Evolutionary conservation across 2,329 filamentous ascomycete species (phyloP), one percentile per base, ranked within the genome.

Genomic region (Neocucurbitaria cava): DNA sequence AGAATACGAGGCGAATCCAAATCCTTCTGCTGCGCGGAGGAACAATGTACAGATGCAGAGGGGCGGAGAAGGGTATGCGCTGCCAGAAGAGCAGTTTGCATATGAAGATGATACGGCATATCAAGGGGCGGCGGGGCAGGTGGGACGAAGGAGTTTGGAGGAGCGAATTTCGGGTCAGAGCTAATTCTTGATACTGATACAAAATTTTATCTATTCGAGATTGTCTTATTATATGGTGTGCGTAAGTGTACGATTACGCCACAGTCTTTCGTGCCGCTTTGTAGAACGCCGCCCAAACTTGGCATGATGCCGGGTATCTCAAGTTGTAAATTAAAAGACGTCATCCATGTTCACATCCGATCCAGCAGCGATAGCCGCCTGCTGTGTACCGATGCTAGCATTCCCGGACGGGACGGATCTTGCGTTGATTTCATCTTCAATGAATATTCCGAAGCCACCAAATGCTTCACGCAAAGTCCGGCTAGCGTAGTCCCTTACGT

Each of bases 391-490:
- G 1, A 72, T 61, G 1, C 59, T 60, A 4, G 64, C 66, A 8
- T 66, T 68, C 35, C 67, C 73, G 1, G 74, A 76, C 13, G 57
- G 53, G 28, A 71, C 76, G 43, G 78, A 76, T 23, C 68, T 73
- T 43, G 79, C 79, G 58, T 45, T 72, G 45, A 65, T 69, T 70
- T 96, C 93, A 41, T 97, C 92, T 31, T 85, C 89, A 38, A 99
- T 81, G 65, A 96, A 96, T 38, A 96, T 90, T 0, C 90, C 92
- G 56, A 99, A 76, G 0, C 96, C 95, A 0, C 91, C 87, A 77
- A 97, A 98, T 0, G 94, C 92, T 71, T 97, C 93, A 56, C 91
- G 90, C 71, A 99, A 79, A 21, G 91, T 88, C 21, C 93, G 83
- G 7, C 87, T 82, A 67, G 92, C 91, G 71, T 95, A 98, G 71